Conservation (phyloP, 305 asterid species). For the Fraxinus angustifolia region DNA sequence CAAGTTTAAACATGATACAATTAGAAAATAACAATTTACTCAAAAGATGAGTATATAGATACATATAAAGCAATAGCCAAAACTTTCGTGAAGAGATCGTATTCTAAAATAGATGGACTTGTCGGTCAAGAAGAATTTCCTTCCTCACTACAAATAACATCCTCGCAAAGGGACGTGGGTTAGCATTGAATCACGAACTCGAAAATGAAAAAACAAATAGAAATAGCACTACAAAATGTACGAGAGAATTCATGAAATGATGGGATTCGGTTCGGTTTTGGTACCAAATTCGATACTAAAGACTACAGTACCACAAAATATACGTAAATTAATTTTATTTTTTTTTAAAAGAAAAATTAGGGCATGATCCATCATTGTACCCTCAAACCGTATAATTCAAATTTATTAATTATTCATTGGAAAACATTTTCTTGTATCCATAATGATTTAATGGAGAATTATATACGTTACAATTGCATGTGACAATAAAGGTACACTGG, state of each 20-base stretch:
- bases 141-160: background rate
- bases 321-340: background rate
- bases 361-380: background rate
- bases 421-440: background rate
- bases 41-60: background rate
- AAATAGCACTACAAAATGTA: background rate
- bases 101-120: too few species aligned
- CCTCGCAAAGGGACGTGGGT: too few species aligned
- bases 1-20: too few species aligned
- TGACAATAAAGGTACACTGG: background rate
- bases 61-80: background rate
- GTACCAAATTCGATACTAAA: background rate
- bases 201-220: background rate
- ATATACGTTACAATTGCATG: background rate
- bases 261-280: background rate
- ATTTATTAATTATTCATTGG: background rate
- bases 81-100: background rate
- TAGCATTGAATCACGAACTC: background rate
- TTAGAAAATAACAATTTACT: background rate
- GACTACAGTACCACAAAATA: background rate
- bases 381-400: background rate
- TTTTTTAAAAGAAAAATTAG: background rate
- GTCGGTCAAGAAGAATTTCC: too few species aligned
- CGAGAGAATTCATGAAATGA: background rate
- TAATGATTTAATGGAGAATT: background rate